Evolutionary conservation across 768 basidiomycete genomes (phyloP).

Genomic region (Lentinula edodes): DNA sequence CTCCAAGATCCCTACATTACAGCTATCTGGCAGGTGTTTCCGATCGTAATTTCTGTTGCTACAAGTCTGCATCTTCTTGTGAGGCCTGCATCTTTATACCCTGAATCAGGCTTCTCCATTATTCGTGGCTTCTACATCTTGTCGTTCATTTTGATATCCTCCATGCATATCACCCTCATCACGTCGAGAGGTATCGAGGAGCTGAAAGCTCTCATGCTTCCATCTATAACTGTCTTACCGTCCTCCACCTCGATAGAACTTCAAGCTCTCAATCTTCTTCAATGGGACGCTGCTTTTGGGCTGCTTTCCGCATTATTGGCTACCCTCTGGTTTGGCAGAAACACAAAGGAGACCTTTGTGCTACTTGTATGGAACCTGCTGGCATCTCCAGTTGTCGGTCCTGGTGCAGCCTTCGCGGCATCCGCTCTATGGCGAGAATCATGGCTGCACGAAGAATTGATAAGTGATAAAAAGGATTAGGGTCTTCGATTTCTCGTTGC

Average conservation of each 20-base stretch:
- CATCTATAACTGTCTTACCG: constrained; percentile 24
- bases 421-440: constrained; percentile 46
- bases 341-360: constrained; percentile 20
- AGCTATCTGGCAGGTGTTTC: constrained; percentile 51
- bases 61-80: constrained; percentile 31
- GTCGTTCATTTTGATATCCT: constrained; percentile 36
- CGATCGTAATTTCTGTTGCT: constrained; percentile 39
- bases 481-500: background rate
- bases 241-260: constrained; percentile 17
- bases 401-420: constrained; percentile 45
- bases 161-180: constrained; percentile 33
- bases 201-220: constrained; percentile 28
- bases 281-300: constrained; percentile 45
- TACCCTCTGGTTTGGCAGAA: constrained; percentile 43
- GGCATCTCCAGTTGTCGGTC: constrained; percentile 39
- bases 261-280: constrained; percentile 36
- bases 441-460: constrained; percentile 13
- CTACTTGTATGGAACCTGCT: constrained; percentile 38
- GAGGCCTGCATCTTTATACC: constrained; percentile 26
- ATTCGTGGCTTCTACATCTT: constrained; percentile 33
- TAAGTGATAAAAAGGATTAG: background rate
- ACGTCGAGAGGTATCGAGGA: constrained; percentile 29
- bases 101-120: constrained; percentile 29
- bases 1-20: constrained; percentile 37
- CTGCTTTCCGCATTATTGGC: constrained; percentile 34